Base-by-base conservation (phyloP, 2,329 filamentous ascomycete genomes). In the Cercospora sp. region DNA sequence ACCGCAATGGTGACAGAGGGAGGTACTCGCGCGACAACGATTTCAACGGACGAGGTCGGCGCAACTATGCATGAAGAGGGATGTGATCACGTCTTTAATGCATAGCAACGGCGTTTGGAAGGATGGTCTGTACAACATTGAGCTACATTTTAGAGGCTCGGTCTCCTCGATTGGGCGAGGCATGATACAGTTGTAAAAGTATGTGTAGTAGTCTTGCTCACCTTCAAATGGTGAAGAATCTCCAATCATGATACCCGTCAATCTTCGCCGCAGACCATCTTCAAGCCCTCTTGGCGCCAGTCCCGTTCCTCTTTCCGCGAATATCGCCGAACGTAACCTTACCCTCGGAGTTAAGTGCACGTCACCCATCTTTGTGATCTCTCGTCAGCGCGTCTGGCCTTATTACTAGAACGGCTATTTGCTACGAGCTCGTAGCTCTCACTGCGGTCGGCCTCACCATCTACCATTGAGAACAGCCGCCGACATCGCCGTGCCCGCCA, bases 111-210 rank as follows among this genome's bases (percentile, higher is more conserved):
- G 66, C 66, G 66, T 60, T 63, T 51, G 48, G 33, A 13, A 39
- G 51, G 28, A 18, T 26, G 62, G 13, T 31, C 26, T 59, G 53
- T 64, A 64, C 36, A 64, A 67, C 57, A 55, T 16, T 20, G 55
- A 31, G 53, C 20, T 26, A 33, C 12, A 31, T 28, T 39, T 23
- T 36, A 28, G 23, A 63, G 42, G 45, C 31, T 53, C 55, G 42
- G 10, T 26, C 33, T 55, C 42, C 51, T 31, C 51, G 30, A 33
- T 18, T 31, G 30, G 30, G 57, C 55, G 16, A 48, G 59, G 65
- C 66, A 62, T 57, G 62, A 68, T 65, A 60, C 66, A 68, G 66
- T 53, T 68, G 66, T 68, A 65, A 68, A 68, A 68, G 63, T 68
- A 68, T 45, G 10, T 60, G 51, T 65, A 57, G 33, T 64, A 58